Percentiles rank a stretch among this genome's conserved stretches.
Evolutionary conservation across 176 grass and related monocot genomes (phyloP).

Genomic region (Bromus sterilis): DNA sequence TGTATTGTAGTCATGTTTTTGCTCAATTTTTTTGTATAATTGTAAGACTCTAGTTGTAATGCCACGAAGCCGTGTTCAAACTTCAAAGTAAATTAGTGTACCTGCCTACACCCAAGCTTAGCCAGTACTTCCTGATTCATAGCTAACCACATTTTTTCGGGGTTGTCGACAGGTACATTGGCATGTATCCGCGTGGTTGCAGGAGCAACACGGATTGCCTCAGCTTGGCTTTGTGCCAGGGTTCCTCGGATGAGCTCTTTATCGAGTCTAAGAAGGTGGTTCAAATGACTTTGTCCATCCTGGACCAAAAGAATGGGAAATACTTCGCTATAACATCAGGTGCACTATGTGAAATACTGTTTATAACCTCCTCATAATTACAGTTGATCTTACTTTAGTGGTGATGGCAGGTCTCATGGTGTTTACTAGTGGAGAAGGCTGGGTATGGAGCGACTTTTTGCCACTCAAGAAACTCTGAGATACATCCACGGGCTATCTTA

Average conservation of each 20-base stretch:
- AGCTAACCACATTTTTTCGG: background rate
- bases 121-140: background rate
- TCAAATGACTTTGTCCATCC: background rate
- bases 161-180: background rate
- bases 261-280: background rate
- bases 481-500: background rate
- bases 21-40: no score
- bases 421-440: background rate
- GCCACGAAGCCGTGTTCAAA: no score
- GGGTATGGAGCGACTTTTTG: background rate
- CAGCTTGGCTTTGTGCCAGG: background rate
- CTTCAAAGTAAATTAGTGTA: no score
- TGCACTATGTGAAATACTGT: background rate
- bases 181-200: slow-evolving; percentile 1
- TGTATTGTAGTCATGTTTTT: no score
- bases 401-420: background rate
- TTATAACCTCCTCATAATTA: background rate
- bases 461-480: background rate
- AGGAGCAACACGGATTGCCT: background rate
- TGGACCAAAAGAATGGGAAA: background rate
- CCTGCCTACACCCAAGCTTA: no score
- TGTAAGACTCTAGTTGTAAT: no score
- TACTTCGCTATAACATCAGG: background rate
- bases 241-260: background rate
- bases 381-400: background rate